Base-by-base conservation (phyloP, 371 early-diverging fungal genomes). In the Funneliformis caledonium region DNA sequence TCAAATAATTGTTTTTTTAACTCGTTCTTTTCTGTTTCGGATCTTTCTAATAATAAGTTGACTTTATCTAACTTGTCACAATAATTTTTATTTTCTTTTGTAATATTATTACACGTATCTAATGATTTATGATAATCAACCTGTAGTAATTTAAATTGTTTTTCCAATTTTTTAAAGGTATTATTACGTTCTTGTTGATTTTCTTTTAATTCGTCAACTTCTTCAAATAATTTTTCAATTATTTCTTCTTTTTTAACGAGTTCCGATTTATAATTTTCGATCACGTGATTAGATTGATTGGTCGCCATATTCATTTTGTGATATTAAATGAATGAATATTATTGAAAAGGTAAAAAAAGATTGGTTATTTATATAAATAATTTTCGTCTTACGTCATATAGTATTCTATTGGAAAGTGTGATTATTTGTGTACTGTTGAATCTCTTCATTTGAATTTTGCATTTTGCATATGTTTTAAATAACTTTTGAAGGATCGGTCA, bases 141-240 rank as follows among this genome's bases (percentile, higher is more conserved):
- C 16, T 56, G 19, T 19, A 19, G 16, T 56, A 52, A 52, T 14
- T 52, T 16, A 5, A 4, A 16, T 52, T 52, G 14, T 16, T 52
- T 16, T 52, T 52, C 16, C 16, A 56, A 56, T 56, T 56, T 4
- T 56, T 56, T 16, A 19, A 56, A 6, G 16, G 7, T 16, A 19
- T 56, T 56, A 56, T 56, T 16, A 19, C 19, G n/a, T 19, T 56
- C 56, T 56, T 19, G 56, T 56, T 6, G 19, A 56, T 56, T 56
- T 19, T 56, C 56, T 56, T 56, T 56, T 56, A 56, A 56, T 5
- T 19, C 19, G 7, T 56, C 56, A 56, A 56, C 56, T 56, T 56
- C 56, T 56, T 56, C 56, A 56, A 56, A 56, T 56, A 56, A 56
- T 56, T 56, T 56, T 56, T 56, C 56, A 56, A 56, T 56, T 19